A percentile compares a stretch with the other conserved stretches of the same genome.
These are phyloP conservation scores for Aureoboletus auriporus DNA, from an alignment of 768 basidiomycete genomes.

Conservation along the genomic window DNA sequence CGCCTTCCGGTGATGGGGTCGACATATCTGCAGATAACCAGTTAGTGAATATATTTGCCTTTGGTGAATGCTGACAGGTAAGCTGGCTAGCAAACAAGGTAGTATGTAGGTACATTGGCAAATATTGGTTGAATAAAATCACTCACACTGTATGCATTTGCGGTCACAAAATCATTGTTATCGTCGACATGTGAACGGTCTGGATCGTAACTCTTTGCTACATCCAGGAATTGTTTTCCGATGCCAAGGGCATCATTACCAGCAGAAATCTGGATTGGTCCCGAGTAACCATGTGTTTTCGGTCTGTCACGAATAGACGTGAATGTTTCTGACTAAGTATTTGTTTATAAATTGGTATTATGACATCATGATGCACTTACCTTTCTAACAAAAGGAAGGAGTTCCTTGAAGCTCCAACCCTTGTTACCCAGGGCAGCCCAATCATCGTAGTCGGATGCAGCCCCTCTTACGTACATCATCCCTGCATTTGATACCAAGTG, in stretches of 20 bases:
- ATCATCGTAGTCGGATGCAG: conserved; percentile 63
- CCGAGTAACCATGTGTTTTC: conserved; percentile 33
- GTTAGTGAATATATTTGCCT: conserved; percentile 1
- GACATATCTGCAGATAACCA: conserved; percentile 43
- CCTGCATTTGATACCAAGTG: conserved; percentile 12
- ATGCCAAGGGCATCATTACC: conserved; percentile 5
- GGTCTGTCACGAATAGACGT: conserved; percentile 25
- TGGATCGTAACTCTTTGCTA: conserved; percentile 46
- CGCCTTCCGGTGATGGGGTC: conserved; percentile 36
- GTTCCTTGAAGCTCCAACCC: conserved; percentile 56
- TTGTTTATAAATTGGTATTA: conserved; percentile 29
- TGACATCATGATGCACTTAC: conserved; percentile 23
- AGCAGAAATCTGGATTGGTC: conserved; percentile 27
- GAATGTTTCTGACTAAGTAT: conserved; percentile 43
- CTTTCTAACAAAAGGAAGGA: conserved; percentile 59
- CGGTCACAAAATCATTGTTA: conserved; percentile 39
- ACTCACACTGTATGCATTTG: conserved; percentile 25
- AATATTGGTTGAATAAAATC: neutral
- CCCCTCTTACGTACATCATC: conserved; percentile 54
- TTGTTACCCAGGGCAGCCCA: conserved; percentile 50
- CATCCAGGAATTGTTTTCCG: conserved; percentile 43
- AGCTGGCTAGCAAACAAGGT: conserved; percentile 6
- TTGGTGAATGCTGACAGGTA: conserved; percentile 12
- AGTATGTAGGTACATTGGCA: neutral
- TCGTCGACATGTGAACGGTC: conserved; percentile 43